Percentiles rank a stretch among this genome's conserved stretches.
These are phyloP conservation scores for Flaveria ramosissima DNA, from an alignment of 129 eudicot species.

Conservation along the genomic window DNA sequence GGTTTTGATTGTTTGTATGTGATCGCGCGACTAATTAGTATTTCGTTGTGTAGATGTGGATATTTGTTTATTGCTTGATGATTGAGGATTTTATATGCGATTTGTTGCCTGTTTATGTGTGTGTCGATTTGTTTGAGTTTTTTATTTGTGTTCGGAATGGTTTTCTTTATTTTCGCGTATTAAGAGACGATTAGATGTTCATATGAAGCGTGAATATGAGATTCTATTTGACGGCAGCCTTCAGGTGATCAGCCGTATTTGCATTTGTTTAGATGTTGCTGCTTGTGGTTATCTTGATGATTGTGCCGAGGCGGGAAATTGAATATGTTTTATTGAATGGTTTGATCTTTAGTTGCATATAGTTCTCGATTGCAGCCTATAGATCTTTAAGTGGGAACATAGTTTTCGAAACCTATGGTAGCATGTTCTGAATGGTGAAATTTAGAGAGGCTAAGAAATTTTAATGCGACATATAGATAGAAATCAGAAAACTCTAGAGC, in stretches of 20 bases:
- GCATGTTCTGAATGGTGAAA: not conserved
- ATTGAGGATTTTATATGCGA: not conserved
- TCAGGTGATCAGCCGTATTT: slow-evolving; percentile 13
- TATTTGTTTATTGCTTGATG: not conserved
- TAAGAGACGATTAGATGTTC: not conserved
- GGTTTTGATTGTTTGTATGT: not conserved
- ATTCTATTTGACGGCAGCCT: not conserved
- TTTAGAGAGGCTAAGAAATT: not conserved
- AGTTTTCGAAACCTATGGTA: slow-evolving; percentile 17
- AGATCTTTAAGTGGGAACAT: not conserved
- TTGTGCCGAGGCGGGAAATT: too few relatives aligned
- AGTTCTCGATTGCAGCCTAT: not conserved
- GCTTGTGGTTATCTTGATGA: too few relatives aligned
- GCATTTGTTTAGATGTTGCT: not conserved
- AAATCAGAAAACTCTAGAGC: not conserved
- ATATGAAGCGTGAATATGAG: not conserved
- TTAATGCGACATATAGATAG: not conserved
- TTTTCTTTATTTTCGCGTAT: not conserved
- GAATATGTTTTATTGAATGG: too few relatives aligned
- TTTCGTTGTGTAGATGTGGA: not conserved
- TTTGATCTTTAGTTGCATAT: not conserved
- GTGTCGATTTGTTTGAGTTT: not conserved
- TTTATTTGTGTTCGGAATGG: not conserved
- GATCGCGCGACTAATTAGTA: not conserved
- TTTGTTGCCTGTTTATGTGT: slow-evolving; percentile 1